These are phyloP conservation scores for Neoscytalidium dimidiatum DNA, from an alignment of 2,329 filamentous ascomycete genomes.

Conservation along the genomic window DNA sequence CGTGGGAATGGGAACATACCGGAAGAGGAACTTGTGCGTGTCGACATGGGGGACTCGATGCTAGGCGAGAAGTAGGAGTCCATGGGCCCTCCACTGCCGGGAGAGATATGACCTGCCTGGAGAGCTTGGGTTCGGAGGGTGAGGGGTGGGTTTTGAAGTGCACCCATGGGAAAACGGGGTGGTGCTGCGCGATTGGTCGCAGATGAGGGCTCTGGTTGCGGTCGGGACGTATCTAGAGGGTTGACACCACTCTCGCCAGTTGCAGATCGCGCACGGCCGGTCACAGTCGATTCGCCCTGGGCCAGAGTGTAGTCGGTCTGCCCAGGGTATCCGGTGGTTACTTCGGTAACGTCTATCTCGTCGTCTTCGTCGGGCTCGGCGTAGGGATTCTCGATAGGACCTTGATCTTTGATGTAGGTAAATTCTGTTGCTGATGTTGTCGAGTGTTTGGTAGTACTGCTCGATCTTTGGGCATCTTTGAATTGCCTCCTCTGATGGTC, in stretches of 20 bases:
- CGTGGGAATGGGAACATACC: slow-evolving; percentile 81
- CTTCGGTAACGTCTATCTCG: slow-evolving; percentile 45
- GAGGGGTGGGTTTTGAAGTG: slow-evolving; percentile 49
- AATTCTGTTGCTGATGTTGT: slow-evolving; percentile 71
- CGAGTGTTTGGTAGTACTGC: slow-evolving; percentile 48
- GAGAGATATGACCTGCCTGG: slow-evolving; percentile 55
- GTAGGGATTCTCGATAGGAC: slow-evolving; percentile 79
- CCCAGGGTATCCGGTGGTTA: slow-evolving; percentile 25
- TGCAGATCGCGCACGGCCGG: slow-evolving; percentile 72
- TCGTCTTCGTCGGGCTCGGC: slow-evolving; percentile 61
- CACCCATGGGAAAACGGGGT: slow-evolving; percentile 71
- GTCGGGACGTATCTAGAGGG: slow-evolving; percentile 32
- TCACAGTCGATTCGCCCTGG: slow-evolving; percentile 73
- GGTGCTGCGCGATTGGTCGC: slow-evolving; percentile 59
- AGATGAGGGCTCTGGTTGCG: slow-evolving; percentile 35
- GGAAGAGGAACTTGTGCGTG: slow-evolving; percentile 71
- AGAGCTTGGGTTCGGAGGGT: slow-evolving; percentile 68
- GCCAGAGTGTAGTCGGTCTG: slow-evolving; percentile 56
- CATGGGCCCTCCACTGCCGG: slow-evolving; percentile 60
- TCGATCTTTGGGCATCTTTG: slow-evolving; percentile 48
- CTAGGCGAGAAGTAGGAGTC: slow-evolving; percentile 95
- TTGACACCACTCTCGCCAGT: slow-evolving; percentile 65
- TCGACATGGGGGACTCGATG: slow-evolving; percentile 75
- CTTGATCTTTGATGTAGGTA: slow-evolving; percentile 70
- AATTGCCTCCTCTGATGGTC: slow-evolving; percentile 68